A percentile compares a stretch with the other conserved stretches of the same genome.
phyloP scores from a whole-genome alignment of 2,329 filamentous ascomycete genomes.

The Amauroascus verrucosus region DNA sequence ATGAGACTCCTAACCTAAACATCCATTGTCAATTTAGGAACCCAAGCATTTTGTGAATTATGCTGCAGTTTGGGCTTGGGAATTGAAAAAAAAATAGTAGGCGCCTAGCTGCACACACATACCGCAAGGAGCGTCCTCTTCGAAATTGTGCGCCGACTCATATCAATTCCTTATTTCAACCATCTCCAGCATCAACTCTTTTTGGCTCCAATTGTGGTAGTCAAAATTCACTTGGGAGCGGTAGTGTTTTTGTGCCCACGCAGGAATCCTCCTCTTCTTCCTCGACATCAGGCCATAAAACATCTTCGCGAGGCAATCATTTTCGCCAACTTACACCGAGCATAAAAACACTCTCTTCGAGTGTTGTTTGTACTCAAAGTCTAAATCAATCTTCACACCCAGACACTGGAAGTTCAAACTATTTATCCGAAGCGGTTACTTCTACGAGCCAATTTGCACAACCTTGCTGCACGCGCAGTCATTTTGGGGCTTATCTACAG shows the following conservation, averaged over 20 bases:
- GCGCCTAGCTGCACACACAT: constrained; percentile 9
- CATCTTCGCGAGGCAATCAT: constrained; percentile 11
- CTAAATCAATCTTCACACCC: constrained; percentile 1
- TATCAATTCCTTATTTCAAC: constrained; percentile 5
- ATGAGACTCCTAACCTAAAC: neutral
- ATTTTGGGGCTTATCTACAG: neutral
- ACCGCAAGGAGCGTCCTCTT: constrained; percentile 10
- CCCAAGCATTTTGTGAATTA: constrained; percentile 29
- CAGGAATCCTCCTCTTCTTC: constrained; percentile 2
- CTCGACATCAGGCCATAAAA: constrained; percentile 7
- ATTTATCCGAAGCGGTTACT: neutral
- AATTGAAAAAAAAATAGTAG: constrained; percentile 20
- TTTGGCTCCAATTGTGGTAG: constrained; percentile 13
- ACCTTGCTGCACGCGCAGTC: neutral
- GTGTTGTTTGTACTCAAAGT: constrained; percentile 1
- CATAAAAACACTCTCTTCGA: constrained; percentile 7
- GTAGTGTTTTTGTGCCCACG: constrained; percentile 8
- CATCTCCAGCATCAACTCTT: neutral
- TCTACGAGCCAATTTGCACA: neutral
- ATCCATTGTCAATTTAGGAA: constrained; percentile 20
- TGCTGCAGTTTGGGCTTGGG: constrained; percentile 24
- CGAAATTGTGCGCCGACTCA: neutral
- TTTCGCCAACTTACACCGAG: constrained; percentile 6
- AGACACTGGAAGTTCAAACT: neutral
- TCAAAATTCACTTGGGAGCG: constrained; percentile 4